Evolutionary conservation across 2,329 filamentous ascomycete species (phyloP), one percentile per base, ranked within the genome.

Genomic region (Westerdykella aurantiaca): DNA sequence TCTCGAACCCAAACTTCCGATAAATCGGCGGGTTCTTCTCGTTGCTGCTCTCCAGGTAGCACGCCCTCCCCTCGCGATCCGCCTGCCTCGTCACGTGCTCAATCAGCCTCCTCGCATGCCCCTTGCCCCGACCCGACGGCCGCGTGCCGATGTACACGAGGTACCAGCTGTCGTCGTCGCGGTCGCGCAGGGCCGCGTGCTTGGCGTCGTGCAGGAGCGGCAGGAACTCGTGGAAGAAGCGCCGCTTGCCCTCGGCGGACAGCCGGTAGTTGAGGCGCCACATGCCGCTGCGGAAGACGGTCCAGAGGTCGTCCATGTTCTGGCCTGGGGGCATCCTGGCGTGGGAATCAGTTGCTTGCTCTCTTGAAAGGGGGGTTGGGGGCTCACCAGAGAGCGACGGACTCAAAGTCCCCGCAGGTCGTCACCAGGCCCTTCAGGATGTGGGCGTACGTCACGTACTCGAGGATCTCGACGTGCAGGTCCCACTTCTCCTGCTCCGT

Each of bases 121-220:
- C 87, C 55, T 82, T 82, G 38, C 86, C 80, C 48, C 84, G 79
- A 4, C 82, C 80, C 48, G 73, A 75, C 29, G 84, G 81, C 64
- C 82, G 85, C 40, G 85, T 89, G 49, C 87, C 88, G 48, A 94
- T 74, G 67, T 91, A 93, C 38, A 89, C 85, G 43, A 94, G 80
- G 65, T 93, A 93, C 76, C 86, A 93, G 60, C 79, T 82, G 48
- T 85, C 74, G 53, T 73, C 65, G 61, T 88, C 83, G 40, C 81
- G 76, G 33, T 77, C 73, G 17, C 83, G 83, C 66, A 93, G 77
- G 48, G 86, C 75, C 48, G 79, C 74, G 48, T 75, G 71, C 72
- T 90, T 90, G 58, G 83, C 83, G 54, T 82, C 72, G 68, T 87
- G 80, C 51, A 93, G 76, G 37, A 88, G 74, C 13, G 86, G 86